phyloP scores from a whole-genome alignment of 2,329 filamentous ascomycete genomes.

The Penicillium fuscoglaucum region DNA sequence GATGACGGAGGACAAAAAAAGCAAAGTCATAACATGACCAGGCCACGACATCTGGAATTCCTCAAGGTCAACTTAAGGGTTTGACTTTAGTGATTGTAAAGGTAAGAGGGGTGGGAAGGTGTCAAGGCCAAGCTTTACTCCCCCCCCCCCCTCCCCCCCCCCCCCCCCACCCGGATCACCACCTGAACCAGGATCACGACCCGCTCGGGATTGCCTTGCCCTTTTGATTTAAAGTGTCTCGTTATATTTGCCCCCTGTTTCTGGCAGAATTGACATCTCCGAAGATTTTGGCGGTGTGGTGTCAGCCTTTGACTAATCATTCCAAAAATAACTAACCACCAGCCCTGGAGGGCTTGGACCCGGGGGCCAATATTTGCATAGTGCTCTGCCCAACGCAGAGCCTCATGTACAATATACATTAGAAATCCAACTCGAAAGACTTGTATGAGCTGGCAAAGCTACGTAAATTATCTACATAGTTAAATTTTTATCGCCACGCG shows the following conservation, averaged over 20 bases:
- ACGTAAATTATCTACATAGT: not conserved
- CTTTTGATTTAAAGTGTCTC: not conserved
- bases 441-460: conserved; percentile 2
- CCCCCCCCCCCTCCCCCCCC: not conserved
- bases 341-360: too few relatives aligned
- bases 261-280: not conserved
- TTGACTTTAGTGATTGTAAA: not conserved
- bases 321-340: not conserved
- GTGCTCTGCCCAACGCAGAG: not conserved
- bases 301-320: not conserved
- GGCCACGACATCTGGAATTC: not conserved
- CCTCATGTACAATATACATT: not conserved
- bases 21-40: not conserved
- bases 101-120: not conserved
- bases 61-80: not conserved
- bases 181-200: conserved; percentile 8
- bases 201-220: conserved; percentile 2
- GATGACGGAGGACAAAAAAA: conserved; percentile 15
- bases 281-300: not conserved
- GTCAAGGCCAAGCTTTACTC: conserved; percentile 20
- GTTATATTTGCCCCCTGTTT: not conserved
- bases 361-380: not conserved
- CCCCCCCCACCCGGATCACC: too few relatives aligned
- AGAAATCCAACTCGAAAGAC: not conserved
- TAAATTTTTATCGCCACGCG: conserved; percentile 16